A percentile compares a stretch with the other conserved stretches of the same genome.
Conservation (phyloP, 2,329 filamentous ascomycete genomes). For the Scedosporium dehoogii region DNA sequence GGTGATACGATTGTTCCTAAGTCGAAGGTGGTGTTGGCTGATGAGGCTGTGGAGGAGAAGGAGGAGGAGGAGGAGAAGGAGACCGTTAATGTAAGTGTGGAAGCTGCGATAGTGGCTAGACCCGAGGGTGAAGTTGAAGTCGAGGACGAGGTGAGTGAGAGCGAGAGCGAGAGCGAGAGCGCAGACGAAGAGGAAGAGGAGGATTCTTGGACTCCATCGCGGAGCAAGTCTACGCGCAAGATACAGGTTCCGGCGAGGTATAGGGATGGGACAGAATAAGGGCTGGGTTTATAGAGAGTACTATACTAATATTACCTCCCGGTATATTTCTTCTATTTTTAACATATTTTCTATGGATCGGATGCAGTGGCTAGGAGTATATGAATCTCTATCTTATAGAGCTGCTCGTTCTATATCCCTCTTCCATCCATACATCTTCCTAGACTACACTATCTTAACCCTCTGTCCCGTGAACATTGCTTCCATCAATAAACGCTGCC, state of each 20-base stretch:
- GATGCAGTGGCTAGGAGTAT: too few relatives aligned
- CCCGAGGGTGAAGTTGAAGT: not conserved
- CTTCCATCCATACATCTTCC: too few relatives aligned
- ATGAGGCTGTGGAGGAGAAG: not conserved
- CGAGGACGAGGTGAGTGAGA: not conserved
- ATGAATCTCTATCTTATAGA: too few relatives aligned
- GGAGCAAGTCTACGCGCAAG: not conserved
- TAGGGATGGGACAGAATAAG: not conserved
- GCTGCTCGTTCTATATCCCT: too few relatives aligned
- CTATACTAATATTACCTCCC: not conserved
- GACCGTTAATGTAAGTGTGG: not conserved
- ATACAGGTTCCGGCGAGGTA: not conserved
- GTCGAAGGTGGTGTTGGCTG: not conserved
- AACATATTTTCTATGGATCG: too few relatives aligned
- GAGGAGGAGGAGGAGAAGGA: not conserved
- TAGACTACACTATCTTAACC: too few relatives aligned
- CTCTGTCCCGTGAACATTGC: too few relatives aligned
- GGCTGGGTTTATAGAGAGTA: not conserved
- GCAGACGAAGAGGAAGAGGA: not conserved
- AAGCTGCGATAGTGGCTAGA: too few relatives aligned
- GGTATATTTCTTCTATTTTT: too few relatives aligned
- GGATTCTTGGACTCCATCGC: not conserved
- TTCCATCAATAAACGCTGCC: too few relatives aligned
- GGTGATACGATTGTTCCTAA: not conserved
- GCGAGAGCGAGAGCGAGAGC: not conserved